phyloP scores from a whole-genome alignment of 768 basidiomycete species.

The Mycena filopes region DNA sequence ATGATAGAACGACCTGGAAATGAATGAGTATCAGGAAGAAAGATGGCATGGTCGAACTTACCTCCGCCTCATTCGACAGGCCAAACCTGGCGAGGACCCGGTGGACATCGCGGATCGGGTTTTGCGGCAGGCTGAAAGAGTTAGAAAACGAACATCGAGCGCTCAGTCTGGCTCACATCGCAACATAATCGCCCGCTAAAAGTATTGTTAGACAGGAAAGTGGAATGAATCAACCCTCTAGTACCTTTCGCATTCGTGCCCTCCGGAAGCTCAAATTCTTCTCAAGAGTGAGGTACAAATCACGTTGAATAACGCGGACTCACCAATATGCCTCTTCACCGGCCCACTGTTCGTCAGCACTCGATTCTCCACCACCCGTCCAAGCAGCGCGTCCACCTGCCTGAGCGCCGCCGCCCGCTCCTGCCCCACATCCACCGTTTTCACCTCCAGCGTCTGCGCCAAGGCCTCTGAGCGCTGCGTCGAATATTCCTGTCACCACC shows the following conservation, averaged over 20 bases:
- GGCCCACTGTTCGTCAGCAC: slow-evolving; percentile 51
- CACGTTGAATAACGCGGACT: neutral
- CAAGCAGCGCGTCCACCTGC: slow-evolving; percentile 50
- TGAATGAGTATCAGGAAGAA: neutral
- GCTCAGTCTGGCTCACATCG: slow-evolving; percentile 43
- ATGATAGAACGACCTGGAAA: slow-evolving; percentile 47
- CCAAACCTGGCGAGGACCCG: slow-evolving; percentile 50
- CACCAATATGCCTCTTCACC: slow-evolving; percentile 56
- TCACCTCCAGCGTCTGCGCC: slow-evolving; percentile 40
- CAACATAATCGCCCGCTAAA: slow-evolving; percentile 58
- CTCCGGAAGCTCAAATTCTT: slow-evolving; percentile 54
- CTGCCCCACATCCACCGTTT: slow-evolving; percentile 44
- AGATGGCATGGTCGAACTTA: slow-evolving; percentile 17
- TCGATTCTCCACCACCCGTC: slow-evolving; percentile 51
- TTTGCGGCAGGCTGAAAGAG: slow-evolving; percentile 49
- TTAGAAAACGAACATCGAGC: neutral
- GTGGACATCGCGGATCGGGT: slow-evolving; percentile 50
- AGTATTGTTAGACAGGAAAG: neutral
- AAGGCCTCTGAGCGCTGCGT: slow-evolving; percentile 35
- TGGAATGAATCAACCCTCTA: neutral
- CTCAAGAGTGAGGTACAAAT: neutral
- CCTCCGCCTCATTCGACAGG: slow-evolving; percentile 52
- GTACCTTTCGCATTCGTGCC: slow-evolving; percentile 45
- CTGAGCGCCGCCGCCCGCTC: slow-evolving; percentile 47
- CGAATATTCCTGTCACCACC: slow-evolving; percentile 41